Evolutionary conservation across 2,329 filamentous ascomycete species (phyloP).

Genomic region (Exophiala aquamarina): DNA sequence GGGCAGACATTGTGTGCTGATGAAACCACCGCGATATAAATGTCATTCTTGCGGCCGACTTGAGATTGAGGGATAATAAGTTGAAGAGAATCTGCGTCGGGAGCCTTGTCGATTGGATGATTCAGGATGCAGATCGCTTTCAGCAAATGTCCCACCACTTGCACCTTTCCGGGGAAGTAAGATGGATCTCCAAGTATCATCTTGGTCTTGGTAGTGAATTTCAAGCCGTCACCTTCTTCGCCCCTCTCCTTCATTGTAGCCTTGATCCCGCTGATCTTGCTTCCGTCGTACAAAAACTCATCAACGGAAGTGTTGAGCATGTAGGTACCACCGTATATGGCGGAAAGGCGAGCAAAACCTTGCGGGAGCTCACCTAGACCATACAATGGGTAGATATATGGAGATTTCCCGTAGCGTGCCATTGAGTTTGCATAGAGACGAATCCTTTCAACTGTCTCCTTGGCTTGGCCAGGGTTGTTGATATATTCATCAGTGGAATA

Average conservation of each 20-base stretch:
- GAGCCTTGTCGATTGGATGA: conserved; percentile 88
- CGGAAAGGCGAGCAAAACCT: conserved; percentile 93
- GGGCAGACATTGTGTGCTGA: conserved; percentile 97
- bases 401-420: conserved; percentile 94
- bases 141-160: conserved; percentile 83
- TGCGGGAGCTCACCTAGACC: conserved; percentile 95
- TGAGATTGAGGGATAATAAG: conserved; percentile 98
- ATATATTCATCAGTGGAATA: conserved; percentile 91
- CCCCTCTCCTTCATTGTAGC: conserved; percentile 91
- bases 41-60: conserved; percentile 94
- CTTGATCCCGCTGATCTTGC: conserved; percentile 92
- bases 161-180: conserved; percentile 90
- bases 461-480: conserved; percentile 67
- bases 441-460: conserved; percentile 87
- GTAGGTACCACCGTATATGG: conserved; percentile 98
- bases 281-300: conserved; percentile 79
- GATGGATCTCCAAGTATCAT: conserved; percentile 95
- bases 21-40: conserved; percentile 95
- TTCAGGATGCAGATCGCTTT: conserved; percentile 98
- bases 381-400: conserved; percentile 99
- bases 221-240: conserved; percentile 72
- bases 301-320: conserved; percentile 97
- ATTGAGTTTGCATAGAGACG: conserved; percentile 97
- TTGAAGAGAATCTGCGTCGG: conserved; percentile 84
- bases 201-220: conserved; percentile 93